Base-by-base conservation (phyloP, 345 rosid species). In the Xanthoceras sorbifolium region DNA sequence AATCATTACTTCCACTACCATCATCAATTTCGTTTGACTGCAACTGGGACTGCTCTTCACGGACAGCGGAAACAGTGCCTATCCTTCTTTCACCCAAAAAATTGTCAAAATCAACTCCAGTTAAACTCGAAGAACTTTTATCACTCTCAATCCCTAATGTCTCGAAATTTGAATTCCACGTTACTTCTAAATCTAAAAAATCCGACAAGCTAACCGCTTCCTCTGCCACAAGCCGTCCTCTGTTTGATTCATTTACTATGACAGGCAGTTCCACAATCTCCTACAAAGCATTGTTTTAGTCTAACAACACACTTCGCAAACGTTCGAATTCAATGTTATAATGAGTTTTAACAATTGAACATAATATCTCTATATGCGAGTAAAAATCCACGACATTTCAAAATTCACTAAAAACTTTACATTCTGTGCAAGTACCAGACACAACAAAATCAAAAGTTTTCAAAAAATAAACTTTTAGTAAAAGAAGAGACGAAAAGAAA, bases 121-220 rank as follows among this genome's bases (percentile, higher is more conserved):
- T 87, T 48, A 89, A 71, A 79, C 84, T 85, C 77, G 87, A 28
- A 42, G 76, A 65, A 80, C 75, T 82, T 57, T 70, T 82, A 61
- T 50, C 11, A 74, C 63, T 64, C 62, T 31, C 70, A 46, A 22
- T 50, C 71, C 42, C 50, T 64, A 77, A 60, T 71, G 64, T 78
- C 66, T 89, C 94, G 3, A 84, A 57, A 55, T 66, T 82, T 6
- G 88, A 65, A 76, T 84, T 82, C 95, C 94, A 93, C 63, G 61
- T 83, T 23, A 93, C 76, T 80, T 93, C 91, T 55, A 96, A 85
- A 87, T 89, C 91, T 67, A 96, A 83, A 76, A 92, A 69, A 78
- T 91, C 86, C 52, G 91, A 88, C 76, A 96, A 38, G 2, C 83
- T 73, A 78, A 89, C 9, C 75, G 79, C 87, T 44, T 87, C 81